A percentile compares a stretch with the other conserved stretches of the same genome.
These are phyloP conservation scores for Sphagnum tenellum DNA, from an alignment of 225 moss, liverwort and hornwort genomes.

Conservation along the genomic window DNA sequence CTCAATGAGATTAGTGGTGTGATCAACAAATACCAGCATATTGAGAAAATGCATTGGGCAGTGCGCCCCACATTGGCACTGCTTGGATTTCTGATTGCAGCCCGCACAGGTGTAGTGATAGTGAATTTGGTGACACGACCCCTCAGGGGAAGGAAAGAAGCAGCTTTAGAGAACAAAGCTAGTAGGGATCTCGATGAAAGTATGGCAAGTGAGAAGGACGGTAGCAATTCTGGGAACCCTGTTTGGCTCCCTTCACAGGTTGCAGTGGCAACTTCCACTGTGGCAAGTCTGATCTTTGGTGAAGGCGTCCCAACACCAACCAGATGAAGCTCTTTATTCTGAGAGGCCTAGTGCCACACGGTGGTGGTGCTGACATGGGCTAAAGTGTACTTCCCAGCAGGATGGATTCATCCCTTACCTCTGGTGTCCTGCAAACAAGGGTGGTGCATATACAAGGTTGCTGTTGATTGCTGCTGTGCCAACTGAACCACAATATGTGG, in stretches of 20 bases:
- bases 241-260: conserved; percentile 76
- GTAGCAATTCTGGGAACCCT: conserved; percentile 27
- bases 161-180: conserved; percentile 21
- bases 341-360: too few species aligned
- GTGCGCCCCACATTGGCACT: conserved; percentile 80
- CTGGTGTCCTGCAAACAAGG: too few species aligned
- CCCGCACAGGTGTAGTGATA: conserved; percentile 77
- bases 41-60: conserved; percentile 97
- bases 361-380: too few species aligned
- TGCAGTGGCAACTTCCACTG: conserved; percentile 58
- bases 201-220: conserved; percentile 22
- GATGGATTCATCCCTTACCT: too few species aligned
- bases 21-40: conserved; percentile 73
- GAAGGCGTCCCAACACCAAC: conserved; percentile 28
- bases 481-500: too few species aligned
- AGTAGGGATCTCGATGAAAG: conserved; percentile 17
- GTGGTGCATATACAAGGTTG: too few species aligned
- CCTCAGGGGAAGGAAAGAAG: conserved; percentile 45
- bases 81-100: conserved; percentile 72
- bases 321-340: conserved; percentile 5
- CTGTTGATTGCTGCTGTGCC: too few species aligned
- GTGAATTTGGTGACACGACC: conserved; percentile 71
- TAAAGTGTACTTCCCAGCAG: too few species aligned
- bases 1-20: conserved; percentile 78
- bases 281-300: conserved; percentile 72